A percentile compares a stretch with the other conserved stretches of the same genome.
Evolutionary conservation across 2,329 filamentous ascomycete genomes (phyloP).

Genomic region (Fusarium piperis): DNA sequence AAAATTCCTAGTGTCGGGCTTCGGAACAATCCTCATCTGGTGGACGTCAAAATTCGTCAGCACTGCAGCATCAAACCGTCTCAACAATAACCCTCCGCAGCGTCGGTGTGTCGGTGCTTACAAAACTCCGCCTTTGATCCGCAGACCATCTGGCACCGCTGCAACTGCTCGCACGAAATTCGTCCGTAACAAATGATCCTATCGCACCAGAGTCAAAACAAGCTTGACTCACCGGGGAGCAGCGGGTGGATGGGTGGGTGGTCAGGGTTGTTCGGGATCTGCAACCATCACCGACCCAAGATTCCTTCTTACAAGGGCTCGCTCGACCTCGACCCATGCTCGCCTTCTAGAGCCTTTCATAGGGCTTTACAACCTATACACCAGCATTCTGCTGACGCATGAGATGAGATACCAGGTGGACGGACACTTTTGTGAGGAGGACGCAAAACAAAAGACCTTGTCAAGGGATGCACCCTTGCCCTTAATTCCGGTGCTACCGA

Average conservation of each 20-base stretch:
- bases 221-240: not conserved
- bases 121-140: constrained; percentile 23
- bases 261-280: constrained; percentile 12
- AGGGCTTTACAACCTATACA: not conserved
- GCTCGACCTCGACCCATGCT: not conserved
- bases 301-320: not conserved
- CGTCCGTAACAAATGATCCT: not conserved
- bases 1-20: not conserved
- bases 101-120: constrained; percentile 2
- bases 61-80: not conserved
- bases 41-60: constrained; percentile 11
- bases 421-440: not conserved
- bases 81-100: not conserved
- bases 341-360: not conserved
- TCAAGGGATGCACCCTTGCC: not conserved
- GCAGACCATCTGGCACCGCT: not conserved
- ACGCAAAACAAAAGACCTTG: not conserved
- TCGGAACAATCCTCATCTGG: not conserved
- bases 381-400: constrained; percentile 25
- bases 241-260: not conserved
- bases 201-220: not conserved
- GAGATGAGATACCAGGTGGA: constrained; percentile 18
- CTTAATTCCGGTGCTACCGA: constrained; percentile 38
- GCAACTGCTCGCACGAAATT: not conserved
- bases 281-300: not conserved